Percentiles rank a stretch among this genome's conserved stretches.
These are phyloP conservation scores for Citrus sp. DNA, from an alignment of 345 rosid species.

Conservation along the genomic window DNA sequence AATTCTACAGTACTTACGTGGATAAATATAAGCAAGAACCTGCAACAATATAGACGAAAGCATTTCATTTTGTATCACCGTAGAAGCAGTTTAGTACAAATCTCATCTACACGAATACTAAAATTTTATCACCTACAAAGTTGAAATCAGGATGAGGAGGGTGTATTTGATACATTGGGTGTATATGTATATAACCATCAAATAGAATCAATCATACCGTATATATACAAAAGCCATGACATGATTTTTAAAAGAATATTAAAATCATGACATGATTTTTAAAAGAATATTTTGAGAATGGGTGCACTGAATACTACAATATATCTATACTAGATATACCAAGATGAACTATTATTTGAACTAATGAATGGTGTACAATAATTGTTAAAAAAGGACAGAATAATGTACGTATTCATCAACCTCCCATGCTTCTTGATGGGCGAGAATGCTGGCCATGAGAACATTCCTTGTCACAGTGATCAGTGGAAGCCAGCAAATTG, in stretches of 20 bases:
- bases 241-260: not conserved
- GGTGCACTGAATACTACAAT: not conserved
- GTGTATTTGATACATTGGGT: too few relatives aligned
- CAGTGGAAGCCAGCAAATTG: slow-evolving; percentile 66
- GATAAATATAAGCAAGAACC: too few relatives aligned
- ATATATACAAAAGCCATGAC: not conserved
- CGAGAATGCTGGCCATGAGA: slow-evolving; percentile 26
- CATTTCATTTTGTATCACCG: too few relatives aligned
- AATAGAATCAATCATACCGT: not conserved
- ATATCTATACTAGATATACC: not conserved
- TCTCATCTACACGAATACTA: too few relatives aligned
- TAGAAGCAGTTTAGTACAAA: too few relatives aligned
- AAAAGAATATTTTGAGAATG: not conserved
- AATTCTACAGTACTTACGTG: too few relatives aligned
- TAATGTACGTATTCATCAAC: slow-evolving; percentile 27
- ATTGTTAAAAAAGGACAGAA: not conserved
- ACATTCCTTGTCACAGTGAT: slow-evolving; percentile 37
- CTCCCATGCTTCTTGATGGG: slow-evolving; percentile 64
- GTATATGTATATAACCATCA: too few relatives aligned
- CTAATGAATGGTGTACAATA: not conserved
- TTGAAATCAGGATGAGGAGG: too few relatives aligned
- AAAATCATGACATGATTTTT: not conserved
- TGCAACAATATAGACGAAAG: too few relatives aligned
- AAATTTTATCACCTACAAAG: too few relatives aligned
- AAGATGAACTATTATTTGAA: not conserved